These are phyloP conservation scores for Knufia petricola DNA, from an alignment of 2,329 filamentous ascomycete genomes.

Conservation along the genomic window DNA sequence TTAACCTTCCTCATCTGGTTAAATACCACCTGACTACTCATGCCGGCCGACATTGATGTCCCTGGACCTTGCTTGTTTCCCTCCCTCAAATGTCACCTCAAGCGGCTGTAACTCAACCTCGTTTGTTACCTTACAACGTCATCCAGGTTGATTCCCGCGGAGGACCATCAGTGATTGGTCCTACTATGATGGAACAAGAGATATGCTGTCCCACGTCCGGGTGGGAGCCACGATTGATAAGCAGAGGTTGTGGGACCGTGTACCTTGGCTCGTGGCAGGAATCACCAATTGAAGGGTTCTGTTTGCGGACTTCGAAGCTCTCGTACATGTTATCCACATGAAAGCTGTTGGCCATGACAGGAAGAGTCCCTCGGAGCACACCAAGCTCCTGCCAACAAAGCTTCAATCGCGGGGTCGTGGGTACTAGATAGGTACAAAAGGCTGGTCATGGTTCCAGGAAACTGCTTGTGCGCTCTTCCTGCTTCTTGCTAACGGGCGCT, in stretches of 20 bases:
- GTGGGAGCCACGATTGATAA: not conserved
- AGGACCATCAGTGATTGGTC: not conserved
- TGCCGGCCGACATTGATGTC: not conserved
- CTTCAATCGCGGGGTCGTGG: not conserved
- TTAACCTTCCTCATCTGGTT: not conserved
- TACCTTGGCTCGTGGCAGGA: not conserved
- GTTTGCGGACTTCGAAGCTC: not conserved
- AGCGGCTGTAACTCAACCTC: not conserved
- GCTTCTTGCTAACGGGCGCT: constrained; percentile 1
- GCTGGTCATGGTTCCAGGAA: not conserved
- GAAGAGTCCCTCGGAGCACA: not conserved
- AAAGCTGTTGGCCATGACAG: not conserved
- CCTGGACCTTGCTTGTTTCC: not conserved
- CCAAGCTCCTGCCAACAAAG: not conserved
- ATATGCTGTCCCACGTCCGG: not conserved
- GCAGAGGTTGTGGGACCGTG: not conserved
- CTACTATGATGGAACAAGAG: not conserved
- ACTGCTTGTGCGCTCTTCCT: constrained; percentile 4
- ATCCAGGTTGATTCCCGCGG: not conserved
- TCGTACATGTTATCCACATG: not conserved
- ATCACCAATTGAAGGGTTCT: not conserved
- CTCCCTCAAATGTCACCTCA: not conserved
- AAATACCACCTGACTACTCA: not conserved
- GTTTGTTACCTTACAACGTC: not conserved
- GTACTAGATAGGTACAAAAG: constrained; percentile 4